Base-by-base conservation (phyloP, 208 protist genomes). In the Phytomonas sp. region DNA sequence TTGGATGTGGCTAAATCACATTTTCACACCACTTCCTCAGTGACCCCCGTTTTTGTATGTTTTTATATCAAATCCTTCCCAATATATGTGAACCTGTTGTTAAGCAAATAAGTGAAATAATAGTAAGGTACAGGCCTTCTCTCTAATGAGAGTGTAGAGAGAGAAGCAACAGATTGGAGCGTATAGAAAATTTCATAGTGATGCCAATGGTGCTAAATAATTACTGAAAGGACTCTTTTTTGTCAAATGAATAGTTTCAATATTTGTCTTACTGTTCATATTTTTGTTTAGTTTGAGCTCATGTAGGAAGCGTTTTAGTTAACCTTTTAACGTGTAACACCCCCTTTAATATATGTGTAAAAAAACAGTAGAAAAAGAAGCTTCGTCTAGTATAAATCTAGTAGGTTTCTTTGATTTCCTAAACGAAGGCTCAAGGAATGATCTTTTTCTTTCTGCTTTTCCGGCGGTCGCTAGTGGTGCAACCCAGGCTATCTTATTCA, bases 401-500 rank as follows among this genome's bases (percentile, higher is more conserved):
- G 32, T 2, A 34, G 29, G 63, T 67, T 29, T 31, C 56, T 17
- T 67, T 68, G 32, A 34, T 43, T 33, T 67, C 23, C n/a, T 60
- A 65, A 65, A 65, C 1, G 20, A 46, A 26, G n/a, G 20, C 23
- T 60, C 20, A 20, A 65, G n/a, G 0, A 46, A 65, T 65, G 23
- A 65, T 60, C 0, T 65, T 53, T 59, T 60, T 60, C 13, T 65
- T 65, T 65, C 33, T 5, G 87, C 85, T 11, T 75, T 77, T 7
- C 85, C 92, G 0, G 92, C 92, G 0, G 69, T 96, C 3, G 62
- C 84, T 20, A 88, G 83, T 37, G 92, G 89, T 26, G 89, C 92
- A 4, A 76, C 80, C 17, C 92, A 96, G 70, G 85, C 92, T n/a
- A 78, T 94, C 51, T 62, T 96, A 4, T 96, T 96, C 73, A 96